Base-by-base conservation (phyloP, 2,329 filamentous ascomycete species). In the Cladosporium phlei region DNA sequence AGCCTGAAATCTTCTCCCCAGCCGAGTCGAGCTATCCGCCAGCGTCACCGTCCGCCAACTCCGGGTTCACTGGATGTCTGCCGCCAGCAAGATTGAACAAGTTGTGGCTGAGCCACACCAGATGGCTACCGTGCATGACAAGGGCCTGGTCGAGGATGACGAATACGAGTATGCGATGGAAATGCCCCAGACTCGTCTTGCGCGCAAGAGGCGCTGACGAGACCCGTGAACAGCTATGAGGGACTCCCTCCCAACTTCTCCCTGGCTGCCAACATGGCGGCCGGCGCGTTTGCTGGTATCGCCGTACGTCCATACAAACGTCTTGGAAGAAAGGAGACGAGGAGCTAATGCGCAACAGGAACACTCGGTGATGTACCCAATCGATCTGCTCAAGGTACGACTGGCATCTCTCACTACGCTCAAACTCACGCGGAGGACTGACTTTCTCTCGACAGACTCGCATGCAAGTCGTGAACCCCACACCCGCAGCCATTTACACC, bases 291-390 rank as follows among this genome's bases (percentile, higher is more conserved):
- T 71, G 93, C 93, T 50, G 93, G 93, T 59, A 94, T 96, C 71
- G 88, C 90, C 61, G 88, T 94, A 82, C 59, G 83, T 62, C 50
- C 37, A n/a, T 16, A 37, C 24, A 11, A 12, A 25, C 22, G 20
- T 28, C 33, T 20, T 37, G 24, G 20, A 14, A 19, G 24, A 25
- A 25, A 6, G 11, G 6, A 39, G 32, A 37, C n/a, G 25, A 42
- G 47, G 40, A 8, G 29, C 52, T 53, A 48, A 55, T 34, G 48
- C 38, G 44, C 62, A 49, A 42, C 58, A 96, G 90, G 91, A 97
- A 73, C 91, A 97, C 70, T 94, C 91, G 50, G 90, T 95, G 61
- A 97, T 98, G 93, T 98, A 98, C 66, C 93, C 93, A 16, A 86
- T 98, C 64, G 93, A 98, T 73, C 82, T 95, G 58, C 86, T 98